These are phyloP conservation scores for Fusarium siculi DNA, from an alignment of 2,329 filamentous ascomycete species.

Conservation along the genomic window DNA sequence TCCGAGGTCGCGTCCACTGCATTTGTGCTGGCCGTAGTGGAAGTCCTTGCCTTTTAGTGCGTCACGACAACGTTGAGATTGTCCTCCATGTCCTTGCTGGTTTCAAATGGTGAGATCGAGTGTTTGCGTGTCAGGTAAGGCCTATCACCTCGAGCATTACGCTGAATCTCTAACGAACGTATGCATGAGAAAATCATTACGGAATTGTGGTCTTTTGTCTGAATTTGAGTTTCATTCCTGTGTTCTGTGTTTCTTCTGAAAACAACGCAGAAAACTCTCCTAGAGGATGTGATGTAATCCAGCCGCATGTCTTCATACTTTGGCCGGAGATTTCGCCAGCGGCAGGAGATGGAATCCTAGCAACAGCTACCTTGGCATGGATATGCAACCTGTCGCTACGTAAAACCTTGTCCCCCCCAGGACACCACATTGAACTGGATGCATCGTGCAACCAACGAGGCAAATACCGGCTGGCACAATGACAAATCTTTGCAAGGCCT, in stretches of 20 bases:
- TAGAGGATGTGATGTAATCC: slow-evolving; percentile 9
- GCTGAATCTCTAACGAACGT: neutral
- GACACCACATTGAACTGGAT: neutral
- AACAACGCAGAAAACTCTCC: slow-evolving; percentile 8
- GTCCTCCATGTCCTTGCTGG: slow-evolving; percentile 2
- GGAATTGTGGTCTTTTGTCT: neutral
- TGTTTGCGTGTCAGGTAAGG: neutral
- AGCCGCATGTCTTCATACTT: neutral
- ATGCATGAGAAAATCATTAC: neutral
- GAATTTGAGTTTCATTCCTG: slow-evolving; percentile 2
- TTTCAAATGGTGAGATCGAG: neutral
- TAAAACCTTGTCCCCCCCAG: slow-evolving; percentile 7
- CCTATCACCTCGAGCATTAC: neutral
- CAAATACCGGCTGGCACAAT: neutral
- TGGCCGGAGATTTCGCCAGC: neutral
- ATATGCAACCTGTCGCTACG: neutral
- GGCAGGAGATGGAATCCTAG: neutral
- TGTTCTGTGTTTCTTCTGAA: neutral
- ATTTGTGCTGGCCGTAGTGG: slow-evolving; percentile 7
- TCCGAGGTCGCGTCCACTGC: slow-evolving; percentile 29
- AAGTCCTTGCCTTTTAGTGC: slow-evolving; percentile 8
- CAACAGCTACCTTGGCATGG: neutral
- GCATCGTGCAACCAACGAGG: neutral
- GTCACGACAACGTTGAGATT: slow-evolving; percentile 16
- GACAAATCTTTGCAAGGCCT: slow-evolving; percentile 12